Conservation (phyloP, 208 protist species). For the Trypanosoma mega region DNA sequence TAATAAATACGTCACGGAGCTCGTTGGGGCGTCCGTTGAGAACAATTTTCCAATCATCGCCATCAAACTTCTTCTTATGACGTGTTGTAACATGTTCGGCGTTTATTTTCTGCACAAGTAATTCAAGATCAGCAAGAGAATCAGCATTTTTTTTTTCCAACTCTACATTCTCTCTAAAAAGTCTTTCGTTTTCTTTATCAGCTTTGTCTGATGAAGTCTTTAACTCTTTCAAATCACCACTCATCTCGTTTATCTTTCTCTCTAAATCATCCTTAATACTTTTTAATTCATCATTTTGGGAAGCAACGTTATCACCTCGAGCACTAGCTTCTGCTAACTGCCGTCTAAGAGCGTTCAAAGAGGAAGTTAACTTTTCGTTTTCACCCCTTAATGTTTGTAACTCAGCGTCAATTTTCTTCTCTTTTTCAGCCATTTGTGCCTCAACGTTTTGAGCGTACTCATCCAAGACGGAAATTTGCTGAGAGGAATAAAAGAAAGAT, state of each 20-base stretch:
- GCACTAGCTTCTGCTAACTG: no score
- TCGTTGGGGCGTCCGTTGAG: conserved; percentile 23
- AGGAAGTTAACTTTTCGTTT: no score
- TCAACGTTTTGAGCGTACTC: no score
- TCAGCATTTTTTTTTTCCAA: conserved; percentile 3
- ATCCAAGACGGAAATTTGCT: no score
- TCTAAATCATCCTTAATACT: no score
- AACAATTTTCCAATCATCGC: conserved; percentile 28
- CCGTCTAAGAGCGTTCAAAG: no score
- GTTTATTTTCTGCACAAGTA: background rate
- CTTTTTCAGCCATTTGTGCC: no score
- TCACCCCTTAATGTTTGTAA: no score
- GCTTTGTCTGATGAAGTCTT: background rate
- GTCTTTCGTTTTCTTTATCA: background rate
- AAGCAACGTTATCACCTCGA: no score
- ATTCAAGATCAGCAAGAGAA: background rate
- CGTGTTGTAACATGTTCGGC: conserved; percentile 12
- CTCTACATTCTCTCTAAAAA: background rate
- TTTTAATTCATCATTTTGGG: no score
- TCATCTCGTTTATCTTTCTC: background rate
- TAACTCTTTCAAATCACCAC: background rate
- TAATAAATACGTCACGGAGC: conserved; percentile 24
- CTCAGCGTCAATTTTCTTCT: no score
- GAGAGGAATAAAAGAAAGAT: no score
- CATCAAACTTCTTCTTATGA: conserved; percentile 30